phyloP scores from a whole-genome alignment of 1,139 yeast genomes.

The Tardiomyces blankii region DNA sequence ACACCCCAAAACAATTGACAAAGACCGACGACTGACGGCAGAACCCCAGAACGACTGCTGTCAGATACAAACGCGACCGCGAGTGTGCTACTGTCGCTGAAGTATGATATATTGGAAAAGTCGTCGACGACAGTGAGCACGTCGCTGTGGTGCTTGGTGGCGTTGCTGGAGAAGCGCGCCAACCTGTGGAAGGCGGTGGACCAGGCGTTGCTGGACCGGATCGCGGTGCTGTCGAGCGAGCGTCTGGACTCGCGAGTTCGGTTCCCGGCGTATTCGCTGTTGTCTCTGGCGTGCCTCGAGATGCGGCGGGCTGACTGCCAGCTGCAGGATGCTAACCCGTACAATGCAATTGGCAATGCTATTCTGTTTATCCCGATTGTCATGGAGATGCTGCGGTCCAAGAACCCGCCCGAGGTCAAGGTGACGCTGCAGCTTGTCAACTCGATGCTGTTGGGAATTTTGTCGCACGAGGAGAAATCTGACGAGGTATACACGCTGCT shows the following conservation, averaged over 20 bases:
- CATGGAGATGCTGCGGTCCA: constrained; percentile 13
- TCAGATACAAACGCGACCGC: constrained; percentile 20
- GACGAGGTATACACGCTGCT: constrained; percentile 14
- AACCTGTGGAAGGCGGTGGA: constrained; percentile 21
- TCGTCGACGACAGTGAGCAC: constrained; percentile 15
- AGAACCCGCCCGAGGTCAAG: constrained; percentile 15
- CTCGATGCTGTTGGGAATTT: constrained; percentile 15
- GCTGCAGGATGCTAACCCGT: constrained; percentile 3
- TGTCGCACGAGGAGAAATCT: constrained; percentile 10
- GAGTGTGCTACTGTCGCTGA: constrained; percentile 18
- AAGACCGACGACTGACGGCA: not conserved
- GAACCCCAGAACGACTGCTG: constrained; percentile 8
- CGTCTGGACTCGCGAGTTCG: not conserved
- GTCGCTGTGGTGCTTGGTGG: constrained; percentile 16
- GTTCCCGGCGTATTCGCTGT: constrained; percentile 17
- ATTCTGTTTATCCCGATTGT: constrained; percentile 13
- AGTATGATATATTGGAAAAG: constrained; percentile 20
- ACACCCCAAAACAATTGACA: not conserved
- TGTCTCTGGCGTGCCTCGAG: constrained; percentile 17
- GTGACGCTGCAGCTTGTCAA: constrained; percentile 17
- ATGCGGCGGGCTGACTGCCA: constrained; percentile 8
- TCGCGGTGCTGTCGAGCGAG: constrained; percentile 12
- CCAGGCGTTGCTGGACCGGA: constrained; percentile 16
- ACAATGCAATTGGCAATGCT: constrained; percentile 12
- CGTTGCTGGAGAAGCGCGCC: constrained; percentile 14